A percentile compares a stretch with the other conserved stretches of the same genome.
phyloP scores from a whole-genome alignment of 495 filamentous ascomycete species.

The Delitschia confertaspora region DNA sequence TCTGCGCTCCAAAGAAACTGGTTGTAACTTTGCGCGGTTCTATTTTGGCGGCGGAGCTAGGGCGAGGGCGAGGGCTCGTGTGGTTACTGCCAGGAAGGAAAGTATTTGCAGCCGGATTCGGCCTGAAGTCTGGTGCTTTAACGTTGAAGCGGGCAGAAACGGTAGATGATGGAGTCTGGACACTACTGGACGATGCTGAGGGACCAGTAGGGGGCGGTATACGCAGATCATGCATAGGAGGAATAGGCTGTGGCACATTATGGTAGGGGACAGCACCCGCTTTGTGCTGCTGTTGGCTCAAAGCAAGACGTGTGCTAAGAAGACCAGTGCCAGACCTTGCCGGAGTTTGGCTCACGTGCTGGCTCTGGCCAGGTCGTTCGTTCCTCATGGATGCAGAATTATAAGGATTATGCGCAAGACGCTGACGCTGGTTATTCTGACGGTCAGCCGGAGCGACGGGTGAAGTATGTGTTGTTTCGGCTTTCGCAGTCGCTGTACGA shows the following conservation, averaged over 20 bases:
- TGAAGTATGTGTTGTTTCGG: conserved; percentile 16
- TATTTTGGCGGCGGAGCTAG: conserved; percentile 35
- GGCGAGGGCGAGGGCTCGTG: conserved; percentile 50
- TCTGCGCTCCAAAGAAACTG: conserved; percentile 51
- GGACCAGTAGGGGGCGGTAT: conserved; percentile 42
- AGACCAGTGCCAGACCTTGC: conserved; percentile 36
- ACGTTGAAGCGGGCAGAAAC: conserved; percentile 67
- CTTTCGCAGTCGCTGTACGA: conserved; percentile 23
- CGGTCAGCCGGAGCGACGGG: conserved; percentile 33
- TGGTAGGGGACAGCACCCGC: conserved; percentile 13
- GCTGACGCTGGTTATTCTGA: conserved; percentile 43
- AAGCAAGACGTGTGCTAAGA: conserved; percentile 44
- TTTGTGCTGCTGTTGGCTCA: conserved; percentile 50
- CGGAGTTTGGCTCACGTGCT: conserved; percentile 34
- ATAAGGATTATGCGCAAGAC: conserved; percentile 18
- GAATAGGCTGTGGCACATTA: conserved; percentile 45
- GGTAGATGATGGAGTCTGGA: conserved; percentile 44
- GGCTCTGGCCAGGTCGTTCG: conserved; percentile 32
- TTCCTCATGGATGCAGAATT: conserved; percentile 17
- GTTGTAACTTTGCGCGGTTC: conserved; percentile 43
- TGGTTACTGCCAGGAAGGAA: conserved; percentile 64
- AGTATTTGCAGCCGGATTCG: conserved; percentile 64
- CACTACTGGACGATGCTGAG: conserved; percentile 35
- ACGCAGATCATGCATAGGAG: conserved; percentile 43
- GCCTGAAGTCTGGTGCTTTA: conserved; percentile 73